Conservation (phyloP, 208 protist species). For the Kentomonas sorsogonicus region DNA sequence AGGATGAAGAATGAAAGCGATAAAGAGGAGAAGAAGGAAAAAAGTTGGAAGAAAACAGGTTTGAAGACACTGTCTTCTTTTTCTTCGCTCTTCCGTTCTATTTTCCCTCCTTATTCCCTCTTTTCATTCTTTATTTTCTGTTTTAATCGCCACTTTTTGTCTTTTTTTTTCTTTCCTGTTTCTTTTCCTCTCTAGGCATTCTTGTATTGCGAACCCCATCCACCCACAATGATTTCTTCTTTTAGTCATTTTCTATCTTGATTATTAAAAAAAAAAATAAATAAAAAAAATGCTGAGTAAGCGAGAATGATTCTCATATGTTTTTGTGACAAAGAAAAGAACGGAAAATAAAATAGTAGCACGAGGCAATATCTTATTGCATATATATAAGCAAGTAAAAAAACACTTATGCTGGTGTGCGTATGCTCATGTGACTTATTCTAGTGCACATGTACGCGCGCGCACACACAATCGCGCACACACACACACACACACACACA, state of each 20-base stretch:
- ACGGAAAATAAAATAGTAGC: too few relatives aligned
- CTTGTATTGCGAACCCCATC: too few relatives aligned
- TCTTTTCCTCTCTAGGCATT: slow-evolving; percentile 11
- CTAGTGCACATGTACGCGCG: too few relatives aligned
- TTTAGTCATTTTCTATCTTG: slow-evolving; percentile 11
- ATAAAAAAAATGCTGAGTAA: slow-evolving; percentile 7
- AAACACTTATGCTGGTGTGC: background rate
- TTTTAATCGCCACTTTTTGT: background rate
- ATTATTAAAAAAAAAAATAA: slow-evolving; percentile 7
- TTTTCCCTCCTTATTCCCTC: slow-evolving; percentile 7
- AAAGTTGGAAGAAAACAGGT: slow-evolving; percentile 1
- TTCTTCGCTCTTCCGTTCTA: background rate
- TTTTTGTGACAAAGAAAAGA: background rate
- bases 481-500: background rate
- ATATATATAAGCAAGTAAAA: too few relatives aligned
- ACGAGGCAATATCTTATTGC: too few relatives aligned
- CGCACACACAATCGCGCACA: too few relatives aligned
- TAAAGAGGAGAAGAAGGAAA: background rate
- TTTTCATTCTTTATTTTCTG: slow-evolving; percentile 6
- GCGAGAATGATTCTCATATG: background rate
- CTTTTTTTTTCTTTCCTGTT: slow-evolving; percentile 24
- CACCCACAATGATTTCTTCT: too few relatives aligned
- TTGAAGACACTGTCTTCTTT: background rate
- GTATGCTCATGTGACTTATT: background rate
- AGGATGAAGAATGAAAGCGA: background rate